These are phyloP conservation scores for Tephrocybe sp. DNA, from an alignment of 768 basidiomycete genomes.

Conservation along the genomic window DNA sequence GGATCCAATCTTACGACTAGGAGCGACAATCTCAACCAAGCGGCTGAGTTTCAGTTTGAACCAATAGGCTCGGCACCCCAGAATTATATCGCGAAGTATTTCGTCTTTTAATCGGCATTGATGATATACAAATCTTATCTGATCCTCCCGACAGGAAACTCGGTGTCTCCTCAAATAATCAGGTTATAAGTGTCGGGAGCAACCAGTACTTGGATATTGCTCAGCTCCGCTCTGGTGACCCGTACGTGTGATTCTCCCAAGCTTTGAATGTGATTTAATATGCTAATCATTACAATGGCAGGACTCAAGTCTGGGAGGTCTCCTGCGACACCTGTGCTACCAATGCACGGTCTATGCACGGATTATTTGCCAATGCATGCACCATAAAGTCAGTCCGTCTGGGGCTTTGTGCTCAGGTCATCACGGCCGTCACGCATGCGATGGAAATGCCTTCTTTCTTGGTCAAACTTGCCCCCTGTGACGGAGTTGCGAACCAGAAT, in stretches of 20 bases:
- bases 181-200: slow-evolving; percentile 7
- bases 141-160: slow-evolving; percentile 3
- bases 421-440: slow-evolving; percentile 4
- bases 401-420: slow-evolving; percentile 9
- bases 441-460: slow-evolving; percentile 9
- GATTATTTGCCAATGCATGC: slow-evolving; percentile 8
- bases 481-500: slow-evolving; percentile 4
- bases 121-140: not conserved
- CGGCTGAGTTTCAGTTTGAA: slow-evolving; percentile 10
- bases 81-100: slow-evolving; percentile 8
- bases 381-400: slow-evolving; percentile 7
- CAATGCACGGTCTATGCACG: slow-evolving; percentile 8
- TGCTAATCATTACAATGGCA: too few species aligned
- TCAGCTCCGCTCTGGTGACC: not conserved
- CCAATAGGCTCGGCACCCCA: not conserved
- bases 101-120: not conserved
- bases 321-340: slow-evolving; percentile 10
- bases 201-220: slow-evolving; percentile 7
- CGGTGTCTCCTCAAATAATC: slow-evolving; percentile 6
- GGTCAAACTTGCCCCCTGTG: slow-evolving; percentile 3
- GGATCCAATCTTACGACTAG: slow-evolving; percentile 9
- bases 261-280: too few species aligned
- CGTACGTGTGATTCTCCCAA: not conserved
- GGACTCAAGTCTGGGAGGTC: slow-evolving; percentile 12
- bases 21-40: not conserved